These are phyloP conservation scores for Saccharomycopsis schoenii DNA, from an alignment of 805 yeast genomes.

Conservation along the genomic window DNA sequence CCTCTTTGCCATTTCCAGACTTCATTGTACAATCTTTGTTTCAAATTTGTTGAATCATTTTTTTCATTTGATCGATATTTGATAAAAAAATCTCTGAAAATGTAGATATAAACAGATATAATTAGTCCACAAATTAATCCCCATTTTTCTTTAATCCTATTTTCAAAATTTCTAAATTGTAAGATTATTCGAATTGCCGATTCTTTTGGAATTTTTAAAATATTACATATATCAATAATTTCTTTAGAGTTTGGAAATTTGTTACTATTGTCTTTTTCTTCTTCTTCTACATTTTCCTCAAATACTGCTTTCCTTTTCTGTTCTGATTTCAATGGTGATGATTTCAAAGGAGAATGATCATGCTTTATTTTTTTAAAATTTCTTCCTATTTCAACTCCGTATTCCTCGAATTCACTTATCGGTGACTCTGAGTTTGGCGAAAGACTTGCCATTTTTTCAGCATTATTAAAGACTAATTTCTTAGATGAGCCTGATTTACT, in stretches of 20 bases:
- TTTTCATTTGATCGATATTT: background rate
- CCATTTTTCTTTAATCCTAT: constrained; percentile 16
- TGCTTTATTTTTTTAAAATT: constrained; percentile 1
- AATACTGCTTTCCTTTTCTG: background rate
- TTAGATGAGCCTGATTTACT: background rate
- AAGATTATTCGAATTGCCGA: constrained; percentile 7
- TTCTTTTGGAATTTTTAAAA: constrained; percentile 10
- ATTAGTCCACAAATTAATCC: constrained; percentile 17
- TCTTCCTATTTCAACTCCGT: background rate
- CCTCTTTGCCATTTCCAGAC: constrained; percentile 19
- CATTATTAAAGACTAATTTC: background rate
- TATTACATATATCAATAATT: constrained; percentile 13
- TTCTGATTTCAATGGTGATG: constrained; percentile 16
- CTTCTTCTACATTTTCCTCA: background rate
- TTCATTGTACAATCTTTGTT: constrained; percentile 3
- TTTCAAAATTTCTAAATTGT: background rate
- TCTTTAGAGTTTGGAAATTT: background rate
- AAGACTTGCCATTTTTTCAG: background rate
- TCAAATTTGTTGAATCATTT: background rate
- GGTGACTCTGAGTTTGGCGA: background rate
- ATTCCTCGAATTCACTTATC: background rate
- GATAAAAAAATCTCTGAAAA: constrained; percentile 9
- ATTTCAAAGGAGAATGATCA: constrained; percentile 14
- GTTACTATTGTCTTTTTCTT: background rate
- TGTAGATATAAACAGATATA: constrained; percentile 2